A percentile compares a stretch with the other conserved stretches of the same genome.
These are phyloP conservation scores for Tetrapyrgos nigripes DNA, from an alignment of 1,284 basidiomycete genomes.

Conservation along the genomic window DNA sequence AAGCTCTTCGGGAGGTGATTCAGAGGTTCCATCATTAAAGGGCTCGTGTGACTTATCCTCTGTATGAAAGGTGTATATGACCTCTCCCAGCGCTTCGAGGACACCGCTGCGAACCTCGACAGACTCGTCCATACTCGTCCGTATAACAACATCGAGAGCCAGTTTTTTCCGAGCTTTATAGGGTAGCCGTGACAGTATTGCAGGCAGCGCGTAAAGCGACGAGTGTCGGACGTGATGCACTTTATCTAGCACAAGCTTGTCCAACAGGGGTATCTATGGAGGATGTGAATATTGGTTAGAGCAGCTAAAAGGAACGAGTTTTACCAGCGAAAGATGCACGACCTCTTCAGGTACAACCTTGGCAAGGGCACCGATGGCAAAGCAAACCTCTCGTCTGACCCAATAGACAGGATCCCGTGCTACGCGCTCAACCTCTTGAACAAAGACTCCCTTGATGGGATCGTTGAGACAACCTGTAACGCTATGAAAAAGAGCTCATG, in stretches of 20 bases:
- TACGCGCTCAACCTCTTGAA: slow-evolving; percentile 83
- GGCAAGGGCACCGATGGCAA: slow-evolving; percentile 87
- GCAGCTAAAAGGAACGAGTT: slow-evolving; percentile 32
- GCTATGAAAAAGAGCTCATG: slow-evolving; percentile 8
- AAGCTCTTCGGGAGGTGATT: slow-evolving; percentile 82
- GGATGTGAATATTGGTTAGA: slow-evolving; percentile 10
- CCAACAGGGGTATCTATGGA: slow-evolving; percentile 79
- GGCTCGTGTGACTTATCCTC: slow-evolving; percentile 6
- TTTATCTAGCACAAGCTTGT: slow-evolving; percentile 72
- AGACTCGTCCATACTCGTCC: slow-evolving; percentile 73
- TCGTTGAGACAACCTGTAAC: slow-evolving; percentile 63
- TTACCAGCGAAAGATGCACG: slow-evolving; percentile 68
- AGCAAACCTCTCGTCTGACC: slow-evolving; percentile 90
- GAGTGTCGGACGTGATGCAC: slow-evolving; percentile 91
- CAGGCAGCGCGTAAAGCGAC: slow-evolving; percentile 86
- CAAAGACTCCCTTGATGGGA: slow-evolving; percentile 71
- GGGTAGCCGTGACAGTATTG: slow-evolving; percentile 73
- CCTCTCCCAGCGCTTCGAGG: slow-evolving; percentile 91
- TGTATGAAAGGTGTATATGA: slow-evolving; percentile 83
- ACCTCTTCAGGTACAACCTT: slow-evolving; percentile 83
- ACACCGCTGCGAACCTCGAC: slow-evolving; percentile 82
- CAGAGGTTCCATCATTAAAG: slow-evolving; percentile 44
- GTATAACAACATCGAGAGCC: slow-evolving; percentile 66
- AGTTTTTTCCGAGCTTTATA: slow-evolving; percentile 61
- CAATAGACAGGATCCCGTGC: slow-evolving; percentile 82